A percentile compares a stretch with the other conserved stretches of the same genome.
Conservation (phyloP, 129 eudicot species). For the Glebionis coronaria region DNA sequence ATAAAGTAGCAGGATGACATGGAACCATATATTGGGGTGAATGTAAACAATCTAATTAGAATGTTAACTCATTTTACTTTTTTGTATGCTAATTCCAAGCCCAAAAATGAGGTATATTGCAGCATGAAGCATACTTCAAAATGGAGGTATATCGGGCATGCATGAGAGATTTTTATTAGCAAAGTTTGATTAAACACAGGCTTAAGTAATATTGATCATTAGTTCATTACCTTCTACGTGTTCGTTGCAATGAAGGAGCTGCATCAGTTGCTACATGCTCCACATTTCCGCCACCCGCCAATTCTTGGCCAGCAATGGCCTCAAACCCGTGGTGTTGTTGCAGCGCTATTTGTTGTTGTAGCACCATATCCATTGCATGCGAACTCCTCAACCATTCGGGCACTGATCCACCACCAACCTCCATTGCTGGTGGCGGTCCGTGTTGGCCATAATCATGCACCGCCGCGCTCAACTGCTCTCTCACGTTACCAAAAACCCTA, state of each 20-base stretch:
- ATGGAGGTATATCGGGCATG: no score
- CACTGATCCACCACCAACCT: constrained; percentile 31
- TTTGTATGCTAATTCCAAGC: not conserved
- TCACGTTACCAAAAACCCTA: constrained; percentile 39
- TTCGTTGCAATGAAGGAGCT: constrained; percentile 35
- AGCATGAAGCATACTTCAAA: constrained; percentile 1
- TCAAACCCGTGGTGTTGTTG: constrained; percentile 28
- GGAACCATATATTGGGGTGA: not conserved
- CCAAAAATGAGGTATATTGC: not conserved
- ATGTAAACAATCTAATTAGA: no score
- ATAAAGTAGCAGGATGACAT: not conserved
- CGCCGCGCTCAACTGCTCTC: constrained; percentile 39
- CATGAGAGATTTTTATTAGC: not conserved
- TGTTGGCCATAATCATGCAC: constrained; percentile 33
- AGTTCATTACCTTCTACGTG: constrained; percentile 57
- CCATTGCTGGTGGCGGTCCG: constrained; percentile 19
- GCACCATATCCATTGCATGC: constrained; percentile 35
- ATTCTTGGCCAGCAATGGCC: constrained; percentile 22
- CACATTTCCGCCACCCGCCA: constrained; percentile 33
- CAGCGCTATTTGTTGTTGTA: constrained; percentile 24
- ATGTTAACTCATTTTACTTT: not conserved
- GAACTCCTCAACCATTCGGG: constrained; percentile 47
- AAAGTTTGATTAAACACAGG: not conserved
- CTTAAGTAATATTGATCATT: not conserved
- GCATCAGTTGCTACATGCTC: constrained; percentile 20